A percentile compares a stretch with the other conserved stretches of the same genome.
phyloP scores from a whole-genome alignment of 2,329 filamentous ascomycete genomes.

The Talaromyces sp. region DNA sequence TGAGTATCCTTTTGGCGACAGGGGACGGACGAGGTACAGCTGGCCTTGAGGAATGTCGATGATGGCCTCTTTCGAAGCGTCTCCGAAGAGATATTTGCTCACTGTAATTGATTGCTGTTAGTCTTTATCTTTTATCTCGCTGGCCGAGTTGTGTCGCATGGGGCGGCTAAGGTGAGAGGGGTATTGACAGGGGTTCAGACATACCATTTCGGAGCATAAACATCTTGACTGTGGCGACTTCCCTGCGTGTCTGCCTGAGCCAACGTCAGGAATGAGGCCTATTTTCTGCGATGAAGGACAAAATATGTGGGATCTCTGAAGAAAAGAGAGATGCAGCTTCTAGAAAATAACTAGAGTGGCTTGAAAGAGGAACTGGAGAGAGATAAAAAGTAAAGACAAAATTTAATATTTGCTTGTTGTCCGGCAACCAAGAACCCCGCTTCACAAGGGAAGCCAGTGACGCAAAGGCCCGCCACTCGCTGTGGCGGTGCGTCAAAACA shows the following conservation, averaged over 20 bases:
- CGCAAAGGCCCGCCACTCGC: neutral
- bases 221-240: slow-evolving; percentile 40
- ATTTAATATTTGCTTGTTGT: slow-evolving; percentile 15
- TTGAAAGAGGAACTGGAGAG: neutral
- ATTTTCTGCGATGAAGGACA: neutral
- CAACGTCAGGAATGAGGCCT: neutral
- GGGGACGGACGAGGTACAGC: slow-evolving; percentile 91
- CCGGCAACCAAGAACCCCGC: slow-evolving; percentile 18
- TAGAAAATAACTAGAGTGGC: neutral
- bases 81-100: slow-evolving; percentile 87
- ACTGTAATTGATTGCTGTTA: slow-evolving; percentile 51
- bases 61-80: slow-evolving; percentile 84
- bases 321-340: neutral
- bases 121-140: neutral
- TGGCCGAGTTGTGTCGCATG: neutral
- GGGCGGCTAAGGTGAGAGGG: slow-evolving; percentile 23
- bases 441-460: neutral
- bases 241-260: slow-evolving; percentile 17
- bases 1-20: slow-evolving; percentile 94
- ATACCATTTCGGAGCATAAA: slow-evolving; percentile 57
- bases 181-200: slow-evolving; percentile 30
- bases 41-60: slow-evolving; percentile 94
- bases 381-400: slow-evolving; percentile 1
- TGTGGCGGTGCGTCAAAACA: slow-evolving; percentile 16
- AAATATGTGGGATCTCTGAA: neutral